Evolutionary conservation across 2,329 filamentous ascomycete species (phyloP).

Genomic region (Neonectria punicea): DNA sequence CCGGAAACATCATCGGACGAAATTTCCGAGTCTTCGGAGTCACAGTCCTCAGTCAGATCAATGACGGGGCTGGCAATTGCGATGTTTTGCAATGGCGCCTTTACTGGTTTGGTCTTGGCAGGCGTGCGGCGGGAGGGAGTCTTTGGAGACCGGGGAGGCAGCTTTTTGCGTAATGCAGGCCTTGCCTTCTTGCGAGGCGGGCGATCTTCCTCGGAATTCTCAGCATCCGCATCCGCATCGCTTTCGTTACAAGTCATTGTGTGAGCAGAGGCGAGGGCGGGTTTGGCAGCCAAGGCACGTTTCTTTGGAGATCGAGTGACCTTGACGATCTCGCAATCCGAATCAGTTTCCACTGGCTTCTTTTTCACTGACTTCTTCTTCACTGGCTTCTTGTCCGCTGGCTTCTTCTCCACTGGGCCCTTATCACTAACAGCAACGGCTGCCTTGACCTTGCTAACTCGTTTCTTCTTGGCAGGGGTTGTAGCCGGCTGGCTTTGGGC

Average conservation of each 20-base stretch:
- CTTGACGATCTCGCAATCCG: constrained; percentile 21
- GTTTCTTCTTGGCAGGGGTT: constrained; percentile 27
- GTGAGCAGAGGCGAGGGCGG: neutral
- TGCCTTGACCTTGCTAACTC: constrained; percentile 6
- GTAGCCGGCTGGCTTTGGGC: neutral
- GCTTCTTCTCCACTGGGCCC: neutral
- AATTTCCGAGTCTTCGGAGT: constrained; percentile 1
- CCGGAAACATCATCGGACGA: neutral
- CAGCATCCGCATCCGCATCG: constrained; percentile 13
- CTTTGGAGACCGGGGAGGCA: neutral
- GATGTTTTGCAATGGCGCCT: neutral
- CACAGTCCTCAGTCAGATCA: neutral
- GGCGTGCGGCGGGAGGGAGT: neutral
- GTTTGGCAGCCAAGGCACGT: neutral
- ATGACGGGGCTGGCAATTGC: neutral
- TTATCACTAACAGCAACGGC: neutral
- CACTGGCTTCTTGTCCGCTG: no score
- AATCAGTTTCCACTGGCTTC: neutral
- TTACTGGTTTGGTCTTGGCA: neutral
- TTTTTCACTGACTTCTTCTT: neutral
- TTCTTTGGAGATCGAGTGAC: constrained; percentile 14
- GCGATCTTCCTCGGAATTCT: constrained; percentile 1
- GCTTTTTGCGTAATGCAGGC: no score
- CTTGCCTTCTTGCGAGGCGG: neutral
- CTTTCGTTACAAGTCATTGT: neutral